Conservation (phyloP, 805 yeast species). For the Hanseniaspora nectarophila region DNA sequence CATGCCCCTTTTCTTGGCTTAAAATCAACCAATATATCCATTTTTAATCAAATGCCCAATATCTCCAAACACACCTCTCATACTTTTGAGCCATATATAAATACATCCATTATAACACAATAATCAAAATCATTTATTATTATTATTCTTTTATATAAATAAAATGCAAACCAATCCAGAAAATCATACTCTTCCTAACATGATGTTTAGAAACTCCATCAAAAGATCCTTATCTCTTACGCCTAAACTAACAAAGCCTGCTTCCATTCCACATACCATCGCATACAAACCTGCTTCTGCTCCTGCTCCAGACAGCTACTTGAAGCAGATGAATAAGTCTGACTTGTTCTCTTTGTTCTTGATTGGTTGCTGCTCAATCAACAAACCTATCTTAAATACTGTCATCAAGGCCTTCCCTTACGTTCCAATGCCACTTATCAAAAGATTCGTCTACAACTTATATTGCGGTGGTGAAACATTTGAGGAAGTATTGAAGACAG, state of each 20-base stretch:
- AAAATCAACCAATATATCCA: too few relatives aligned
- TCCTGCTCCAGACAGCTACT: constrained; percentile 29
- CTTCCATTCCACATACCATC: neutral
- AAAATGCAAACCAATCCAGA: neutral
- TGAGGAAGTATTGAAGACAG: constrained; percentile 58
- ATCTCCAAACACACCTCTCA: too few relatives aligned
- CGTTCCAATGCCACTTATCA: constrained; percentile 60
- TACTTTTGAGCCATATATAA: too few relatives aligned
- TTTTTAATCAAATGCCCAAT: too few relatives aligned
- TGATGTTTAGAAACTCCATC: neutral
- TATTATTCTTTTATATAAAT: too few relatives aligned
- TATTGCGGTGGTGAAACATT: constrained; percentile 86
- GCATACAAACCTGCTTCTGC: constrained; percentile 19
- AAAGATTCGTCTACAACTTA: constrained; percentile 61
- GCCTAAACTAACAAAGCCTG: neutral
- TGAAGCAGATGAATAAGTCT: constrained; percentile 40
- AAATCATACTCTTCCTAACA: neutral
- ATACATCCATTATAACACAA: too few relatives aligned
- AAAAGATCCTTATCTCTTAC: neutral
- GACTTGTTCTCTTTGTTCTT: constrained; percentile 54
- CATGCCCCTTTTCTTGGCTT: neutral
- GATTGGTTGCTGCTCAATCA: constrained; percentile 58
- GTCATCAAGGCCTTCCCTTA: constrained; percentile 60
- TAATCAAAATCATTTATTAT: too few relatives aligned
- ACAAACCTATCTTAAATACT: constrained; percentile 47